Base-by-base conservation (phyloP, 1,139 yeast genomes). In the Suzukiozyma palmioleophila region DNA sequence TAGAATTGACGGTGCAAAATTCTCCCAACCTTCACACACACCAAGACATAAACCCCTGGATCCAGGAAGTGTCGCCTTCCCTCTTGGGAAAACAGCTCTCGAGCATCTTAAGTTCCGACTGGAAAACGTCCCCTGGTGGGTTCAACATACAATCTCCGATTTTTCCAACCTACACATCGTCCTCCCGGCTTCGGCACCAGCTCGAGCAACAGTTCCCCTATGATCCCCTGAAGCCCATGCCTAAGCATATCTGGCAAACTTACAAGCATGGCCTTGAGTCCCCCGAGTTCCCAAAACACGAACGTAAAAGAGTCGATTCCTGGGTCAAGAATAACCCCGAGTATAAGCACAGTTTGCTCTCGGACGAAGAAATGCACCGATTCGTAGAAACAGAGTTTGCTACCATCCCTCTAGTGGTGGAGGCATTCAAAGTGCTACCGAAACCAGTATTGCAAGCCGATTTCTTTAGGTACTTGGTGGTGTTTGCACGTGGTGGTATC, bases 401-500 rank as follows among this genome's bases (percentile, higher is more conserved):
- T 44, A 67, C 78, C 14, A 75, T 84, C 2, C 96, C 96, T 1
- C 80, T 81, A 35, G 86, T 89, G 16, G 69, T 80, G 3, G 73
- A 75, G 49, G 95, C 96, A 0, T 89, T 83, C 60, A 74, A 76
- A 38, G 51, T 75, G 16, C 68, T 89, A 77, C 97, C 97, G 2
- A 79, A 77, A 50, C 73, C 75, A 35, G 84, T 87, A 37, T 64
- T 89, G 43, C 82, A 83, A 56, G 95, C 96, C 11, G 97, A 89
- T 60, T 89, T 89, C 54, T 86, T 90, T 68, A 67, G 96, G 41
- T 89, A 89, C 59, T 68, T 89, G 52, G 79, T 89, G 38, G 62
- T 90, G 33, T 80, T 73, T 52, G 95, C 96, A 9, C 73, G 89
- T 42, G 97, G 97, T 27, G 97, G 97, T 3, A 81, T 86, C 3